A percentile compares a stretch with the other conserved stretches of the same genome.
Conservation (phyloP, 73 alveolate species). For the Paramecium primaurelia region DNA sequence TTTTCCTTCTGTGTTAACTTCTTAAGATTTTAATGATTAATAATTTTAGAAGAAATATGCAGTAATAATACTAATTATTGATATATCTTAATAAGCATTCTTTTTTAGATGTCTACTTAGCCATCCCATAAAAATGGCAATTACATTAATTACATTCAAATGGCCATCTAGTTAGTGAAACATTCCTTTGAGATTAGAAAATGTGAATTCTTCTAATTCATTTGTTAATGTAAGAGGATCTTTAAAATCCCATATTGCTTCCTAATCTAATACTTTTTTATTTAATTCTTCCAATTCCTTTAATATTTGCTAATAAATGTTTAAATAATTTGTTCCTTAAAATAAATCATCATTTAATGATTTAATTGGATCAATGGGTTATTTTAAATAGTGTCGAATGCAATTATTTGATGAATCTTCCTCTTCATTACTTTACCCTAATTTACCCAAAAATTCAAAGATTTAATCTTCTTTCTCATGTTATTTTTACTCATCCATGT, state of each 20-base stretch:
- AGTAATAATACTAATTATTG: not conserved
- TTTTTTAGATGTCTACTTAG: constrained; percentile 36
- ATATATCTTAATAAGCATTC: constrained; percentile 40
- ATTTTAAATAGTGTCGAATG: constrained; percentile 15
- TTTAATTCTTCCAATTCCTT: not conserved
- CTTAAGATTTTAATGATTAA: not conserved
- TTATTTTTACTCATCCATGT: constrained; percentile 34
- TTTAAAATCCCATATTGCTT: constrained; percentile 43
- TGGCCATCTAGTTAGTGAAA: constrained; percentile 15
- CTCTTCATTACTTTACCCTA: constrained; percentile 30
- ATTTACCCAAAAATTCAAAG: constrained; percentile 41
- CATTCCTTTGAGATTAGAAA: constrained; percentile 21
- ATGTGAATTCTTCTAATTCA: constrained; percentile 45
- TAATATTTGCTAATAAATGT: not conserved
- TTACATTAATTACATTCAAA: not conserved
- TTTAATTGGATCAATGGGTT: constrained; percentile 35
- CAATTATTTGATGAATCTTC: constrained; percentile 43
- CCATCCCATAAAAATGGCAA: constrained; percentile 46
- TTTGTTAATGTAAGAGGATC: constrained; percentile 46
- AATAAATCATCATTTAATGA: constrained; percentile 11
- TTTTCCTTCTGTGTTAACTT: constrained; percentile 4
- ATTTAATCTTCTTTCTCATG: constrained; percentile 42
- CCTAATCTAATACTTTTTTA: constrained; percentile 25
- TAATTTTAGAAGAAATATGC: not conserved
- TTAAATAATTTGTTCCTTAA: not conserved